Evolutionary conservation across 2,329 filamentous ascomycete genomes (phyloP).

Genomic region (Neospermospora avenae): DNA sequence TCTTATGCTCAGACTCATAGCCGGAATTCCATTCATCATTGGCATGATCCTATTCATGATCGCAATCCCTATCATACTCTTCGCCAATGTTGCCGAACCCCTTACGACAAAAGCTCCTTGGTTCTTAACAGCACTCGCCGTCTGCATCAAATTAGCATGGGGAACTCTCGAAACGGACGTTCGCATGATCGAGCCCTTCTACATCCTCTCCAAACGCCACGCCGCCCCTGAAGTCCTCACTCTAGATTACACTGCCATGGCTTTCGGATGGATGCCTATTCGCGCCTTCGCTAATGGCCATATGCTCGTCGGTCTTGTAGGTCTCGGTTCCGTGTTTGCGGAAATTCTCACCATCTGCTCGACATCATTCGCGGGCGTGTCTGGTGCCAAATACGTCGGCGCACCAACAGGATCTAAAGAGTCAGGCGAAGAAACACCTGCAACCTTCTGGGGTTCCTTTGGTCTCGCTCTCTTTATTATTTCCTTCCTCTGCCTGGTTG

Average conservation of each 20-base stretch:
- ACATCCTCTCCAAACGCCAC: conserved; percentile 63
- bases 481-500: conserved; percentile 52
- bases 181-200: conserved; percentile 73
- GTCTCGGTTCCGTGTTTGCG: conserved; percentile 67
- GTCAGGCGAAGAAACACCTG: conserved; percentile 56
- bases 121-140: conserved; percentile 62
- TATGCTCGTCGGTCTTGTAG: conserved; percentile 63
- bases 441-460: conserved; percentile 66
- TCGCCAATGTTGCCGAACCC: conserved; percentile 47
- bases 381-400: conserved; percentile 56
- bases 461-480: conserved; percentile 60
- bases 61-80: conserved; percentile 61
- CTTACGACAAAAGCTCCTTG: conserved; percentile 62
- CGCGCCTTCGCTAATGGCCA: conserved; percentile 62
- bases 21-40: conserved; percentile 58
- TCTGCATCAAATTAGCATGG: conserved; percentile 66
- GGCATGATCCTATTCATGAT: conserved; percentile 54
- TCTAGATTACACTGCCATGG: conserved; percentile 70
- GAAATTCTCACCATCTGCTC: conserved; percentile 71
- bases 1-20: conserved; percentile 60
- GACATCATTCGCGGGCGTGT: conserved; percentile 61
- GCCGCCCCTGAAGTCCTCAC: conserved; percentile 64
- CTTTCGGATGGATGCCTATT: conserved; percentile 63
- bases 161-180: conserved; percentile 65
- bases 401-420: conserved; percentile 32